phyloP scores from a whole-genome alignment of 1,139 yeast genomes.

The Pichia sp. region DNA sequence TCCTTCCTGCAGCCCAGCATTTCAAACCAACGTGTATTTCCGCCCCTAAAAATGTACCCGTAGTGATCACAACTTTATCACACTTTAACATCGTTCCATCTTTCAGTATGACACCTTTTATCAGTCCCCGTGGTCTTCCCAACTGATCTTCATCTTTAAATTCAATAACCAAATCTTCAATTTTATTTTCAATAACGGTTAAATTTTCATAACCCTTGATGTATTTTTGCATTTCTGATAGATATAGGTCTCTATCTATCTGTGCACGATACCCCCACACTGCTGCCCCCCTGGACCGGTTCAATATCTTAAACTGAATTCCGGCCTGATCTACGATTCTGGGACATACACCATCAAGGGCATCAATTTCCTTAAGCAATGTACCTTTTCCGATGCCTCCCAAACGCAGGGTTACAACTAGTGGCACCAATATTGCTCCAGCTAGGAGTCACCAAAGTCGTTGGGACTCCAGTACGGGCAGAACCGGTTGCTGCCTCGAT shows the following conservation, averaged over 20 bases:
- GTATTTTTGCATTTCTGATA: constrained; percentile 72
- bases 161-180: constrained; percentile 78
- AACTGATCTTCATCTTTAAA: constrained; percentile 29
- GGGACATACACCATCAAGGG: constrained; percentile 88
- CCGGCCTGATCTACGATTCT: constrained; percentile 88
- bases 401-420: constrained; percentile 93
- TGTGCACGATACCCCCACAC: constrained; percentile 99
- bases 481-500: constrained; percentile 96
- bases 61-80: constrained; percentile 76
- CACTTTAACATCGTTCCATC: constrained; percentile 62
- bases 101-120: constrained; percentile 69
- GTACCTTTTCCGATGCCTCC: constrained; percentile 99
- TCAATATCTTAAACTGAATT: constrained; percentile 82
- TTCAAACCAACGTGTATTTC: constrained; percentile 89
- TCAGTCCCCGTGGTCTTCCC: constrained; percentile 41
- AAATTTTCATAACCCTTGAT: constrained; percentile 58
- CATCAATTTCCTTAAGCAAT: constrained; percentile 86
- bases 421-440: constrained; percentile 82
- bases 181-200: constrained; percentile 65
- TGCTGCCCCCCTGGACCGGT: constrained; percentile 90
- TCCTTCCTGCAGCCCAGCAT: constrained; percentile 83
- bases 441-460: constrained; percentile 76
- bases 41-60: constrained; percentile 93
- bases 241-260: constrained; percentile 79
- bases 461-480: constrained; percentile 73